These are phyloP conservation scores for Aspergillus sclerotioniger DNA, from an alignment of 495 filamentous ascomycete species.

Conservation along the genomic window DNA sequence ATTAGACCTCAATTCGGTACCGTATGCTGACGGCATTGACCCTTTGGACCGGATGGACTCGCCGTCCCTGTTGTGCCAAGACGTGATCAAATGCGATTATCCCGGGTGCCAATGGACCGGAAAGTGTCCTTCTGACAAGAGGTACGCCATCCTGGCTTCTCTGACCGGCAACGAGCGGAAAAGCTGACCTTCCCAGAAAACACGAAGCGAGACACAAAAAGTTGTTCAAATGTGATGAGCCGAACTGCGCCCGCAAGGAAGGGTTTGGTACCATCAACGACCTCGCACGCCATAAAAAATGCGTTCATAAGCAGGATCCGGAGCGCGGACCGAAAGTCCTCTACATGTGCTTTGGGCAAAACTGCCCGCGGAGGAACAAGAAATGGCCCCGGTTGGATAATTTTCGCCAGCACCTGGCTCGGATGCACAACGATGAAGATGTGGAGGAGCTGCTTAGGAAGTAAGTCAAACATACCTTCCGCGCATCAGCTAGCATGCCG, in stretches of 20 bases:
- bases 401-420: constrained; percentile 78
- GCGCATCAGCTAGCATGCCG: background rate
- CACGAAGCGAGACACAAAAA: constrained; percentile 76
- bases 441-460: constrained; percentile 49
- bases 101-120: constrained; percentile 37
- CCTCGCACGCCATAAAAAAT: constrained; percentile 68
- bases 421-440: constrained; percentile 67
- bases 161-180: background rate
- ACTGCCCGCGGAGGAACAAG: constrained; percentile 69
- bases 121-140: constrained; percentile 44
- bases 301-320: constrained; percentile 60
- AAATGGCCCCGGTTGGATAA: constrained; percentile 89
- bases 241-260: constrained; percentile 56
- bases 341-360: constrained; percentile 63
- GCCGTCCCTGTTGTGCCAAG: constrained; percentile 20
- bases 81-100: constrained; percentile 35
- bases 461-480: constrained; percentile 37
- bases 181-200: constrained; percentile 56
- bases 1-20: constrained; percentile 12
- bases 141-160: constrained; percentile 17
- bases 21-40: constrained; percentile 14
- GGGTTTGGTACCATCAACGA: constrained; percentile 87
- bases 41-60: constrained; percentile 19
- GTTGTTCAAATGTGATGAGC: constrained; percentile 63
- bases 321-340: constrained; percentile 53